Evolutionary conservation across 2,329 filamentous ascomycete genomes (phyloP).

Genomic region (Colletotrichum tropicale): DNA sequence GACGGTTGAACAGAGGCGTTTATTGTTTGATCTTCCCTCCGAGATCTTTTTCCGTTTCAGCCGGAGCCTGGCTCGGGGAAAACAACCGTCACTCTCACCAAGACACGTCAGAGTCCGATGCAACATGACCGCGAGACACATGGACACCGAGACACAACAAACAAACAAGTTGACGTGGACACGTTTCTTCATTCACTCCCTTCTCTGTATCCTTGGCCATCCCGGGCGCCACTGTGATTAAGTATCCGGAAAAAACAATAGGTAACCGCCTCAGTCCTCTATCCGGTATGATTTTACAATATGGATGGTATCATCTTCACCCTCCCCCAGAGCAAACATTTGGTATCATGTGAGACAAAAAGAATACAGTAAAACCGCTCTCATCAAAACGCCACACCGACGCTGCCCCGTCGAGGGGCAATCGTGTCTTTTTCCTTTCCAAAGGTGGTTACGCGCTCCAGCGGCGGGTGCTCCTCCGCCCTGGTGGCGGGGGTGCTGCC

Average conservation of each 20-base stretch:
- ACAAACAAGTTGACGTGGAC: background rate
- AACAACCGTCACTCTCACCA: background rate
- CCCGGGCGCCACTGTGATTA: background rate
- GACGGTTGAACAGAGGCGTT: background rate
- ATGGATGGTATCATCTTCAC: constrained; percentile 9
- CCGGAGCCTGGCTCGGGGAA: background rate
- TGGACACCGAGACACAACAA: background rate
- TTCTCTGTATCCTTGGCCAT: background rate
- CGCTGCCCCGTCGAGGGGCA: constrained; percentile 2
- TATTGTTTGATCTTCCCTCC: background rate
- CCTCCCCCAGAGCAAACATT: background rate
- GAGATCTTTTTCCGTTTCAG: background rate
- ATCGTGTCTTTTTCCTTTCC: constrained; percentile 3
- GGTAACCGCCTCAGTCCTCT: background rate
- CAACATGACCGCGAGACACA: background rate
- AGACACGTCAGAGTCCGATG: background rate
- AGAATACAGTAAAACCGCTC: background rate
- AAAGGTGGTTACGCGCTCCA: constrained; percentile 21
- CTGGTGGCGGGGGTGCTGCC: constrained; percentile 46
- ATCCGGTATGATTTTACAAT: background rate
- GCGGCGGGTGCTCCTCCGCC: constrained; percentile 39
- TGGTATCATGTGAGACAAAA: constrained; percentile 20
- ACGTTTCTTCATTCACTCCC: background rate
- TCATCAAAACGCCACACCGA: constrained; percentile 17
- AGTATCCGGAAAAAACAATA: background rate